phyloP scores from a whole-genome alignment of 2,329 filamentous ascomycete genomes.

The Aspergillus versicolor region DNA sequence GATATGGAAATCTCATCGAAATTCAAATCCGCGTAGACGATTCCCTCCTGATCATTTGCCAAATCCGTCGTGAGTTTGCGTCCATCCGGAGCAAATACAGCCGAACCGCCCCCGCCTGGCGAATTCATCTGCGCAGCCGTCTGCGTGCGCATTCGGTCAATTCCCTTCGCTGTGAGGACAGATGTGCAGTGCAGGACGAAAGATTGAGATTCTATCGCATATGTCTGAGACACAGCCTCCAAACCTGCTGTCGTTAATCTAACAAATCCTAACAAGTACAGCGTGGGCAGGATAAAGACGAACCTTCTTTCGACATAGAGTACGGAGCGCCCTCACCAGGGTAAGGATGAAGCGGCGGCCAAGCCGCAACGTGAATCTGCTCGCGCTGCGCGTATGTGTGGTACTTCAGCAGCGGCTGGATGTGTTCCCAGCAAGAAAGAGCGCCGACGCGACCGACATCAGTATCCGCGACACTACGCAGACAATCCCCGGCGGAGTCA shows the following conservation, averaged over 20 bases:
- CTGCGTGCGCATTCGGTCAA: conserved; percentile 44
- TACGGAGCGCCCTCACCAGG: not conserved
- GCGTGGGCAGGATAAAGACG: not conserved
- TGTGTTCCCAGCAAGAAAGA: conserved; percentile 54
- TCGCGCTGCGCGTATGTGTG: conserved; percentile 46
- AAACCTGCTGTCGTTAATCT: conserved; percentile 19
- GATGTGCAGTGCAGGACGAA: conserved; percentile 57
- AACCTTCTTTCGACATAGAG: not conserved
- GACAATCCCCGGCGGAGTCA: conserved; percentile 41
- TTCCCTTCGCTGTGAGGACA: conserved; percentile 47
- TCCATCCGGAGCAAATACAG: conserved; percentile 54
- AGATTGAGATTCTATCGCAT: conserved; percentile 56
- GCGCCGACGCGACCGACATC: conserved; percentile 44
- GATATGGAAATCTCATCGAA: conserved; percentile 41
- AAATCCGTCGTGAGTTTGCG: conserved; percentile 42
- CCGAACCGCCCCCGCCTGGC: conserved; percentile 46
- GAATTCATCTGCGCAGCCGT: conserved; percentile 42
- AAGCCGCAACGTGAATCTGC: conserved; percentile 50
- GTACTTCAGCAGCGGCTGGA: conserved; percentile 52
- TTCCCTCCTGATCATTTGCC: conserved; percentile 42
- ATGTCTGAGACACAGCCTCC: conserved; percentile 50
- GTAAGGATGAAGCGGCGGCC: conserved; percentile 38
- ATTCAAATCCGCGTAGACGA: conserved; percentile 52
- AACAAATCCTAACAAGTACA: not conserved
- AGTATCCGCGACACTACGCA: conserved; percentile 42